These are phyloP conservation scores for Podospora bellae-mahoneyi DNA, from an alignment of 495 filamentous ascomycete species.

Conservation along the genomic window DNA sequence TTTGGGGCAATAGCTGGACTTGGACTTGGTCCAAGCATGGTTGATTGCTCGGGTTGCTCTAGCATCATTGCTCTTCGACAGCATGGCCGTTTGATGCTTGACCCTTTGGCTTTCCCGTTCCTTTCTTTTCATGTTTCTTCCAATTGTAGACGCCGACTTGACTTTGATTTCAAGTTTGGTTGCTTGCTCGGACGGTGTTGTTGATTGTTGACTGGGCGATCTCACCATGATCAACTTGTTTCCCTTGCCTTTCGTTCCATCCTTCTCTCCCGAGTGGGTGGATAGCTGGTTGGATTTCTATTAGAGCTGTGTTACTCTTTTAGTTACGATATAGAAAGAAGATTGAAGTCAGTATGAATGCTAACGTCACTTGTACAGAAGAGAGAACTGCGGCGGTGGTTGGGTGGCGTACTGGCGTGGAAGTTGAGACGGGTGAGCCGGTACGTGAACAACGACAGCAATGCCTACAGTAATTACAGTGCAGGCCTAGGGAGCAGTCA, in stretches of 20 bases:
- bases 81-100: not conserved
- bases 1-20: not conserved
- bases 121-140: not conserved
- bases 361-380: not conserved
- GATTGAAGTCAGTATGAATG: not conserved
- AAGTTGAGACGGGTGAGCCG: not conserved
- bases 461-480: not conserved
- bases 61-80: not conserved
- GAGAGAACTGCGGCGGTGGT: not conserved
- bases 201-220: not conserved
- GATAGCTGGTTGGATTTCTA: no score
- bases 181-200: not conserved
- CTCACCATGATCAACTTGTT: not conserved
- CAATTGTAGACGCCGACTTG: not conserved
- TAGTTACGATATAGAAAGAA: no score
- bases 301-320: no score
- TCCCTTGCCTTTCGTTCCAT: no score
- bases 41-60: not conserved
- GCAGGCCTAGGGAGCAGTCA: not conserved
- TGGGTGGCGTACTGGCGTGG: not conserved
- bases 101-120: not conserved
- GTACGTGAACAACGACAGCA: not conserved
- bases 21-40: not conserved
- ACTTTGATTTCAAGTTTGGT: not conserved
- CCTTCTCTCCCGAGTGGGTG: no score